A percentile compares a stretch with the other conserved stretches of the same genome.
These are phyloP conservation scores for Nymphaea colorata DNA, from an alignment of 164 flowering plant genomes.

Conservation along the genomic window DNA sequence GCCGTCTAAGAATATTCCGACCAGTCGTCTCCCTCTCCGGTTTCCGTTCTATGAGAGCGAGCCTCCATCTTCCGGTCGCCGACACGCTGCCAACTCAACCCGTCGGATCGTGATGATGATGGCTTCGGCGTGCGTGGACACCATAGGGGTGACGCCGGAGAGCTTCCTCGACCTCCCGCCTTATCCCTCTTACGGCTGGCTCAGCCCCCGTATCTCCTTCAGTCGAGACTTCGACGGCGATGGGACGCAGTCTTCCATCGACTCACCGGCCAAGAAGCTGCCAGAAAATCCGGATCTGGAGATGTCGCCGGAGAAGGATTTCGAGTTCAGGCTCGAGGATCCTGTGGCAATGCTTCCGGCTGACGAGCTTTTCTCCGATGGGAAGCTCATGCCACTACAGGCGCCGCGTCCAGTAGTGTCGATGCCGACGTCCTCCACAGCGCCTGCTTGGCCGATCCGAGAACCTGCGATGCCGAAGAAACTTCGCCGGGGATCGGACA, in stretches of 20 bases:
- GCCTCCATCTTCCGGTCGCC: not conserved
- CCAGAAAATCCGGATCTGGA: constrained; percentile 19
- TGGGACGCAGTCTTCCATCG: constrained; percentile 13
- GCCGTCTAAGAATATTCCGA: too few species aligned
- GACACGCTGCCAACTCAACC: not conserved
- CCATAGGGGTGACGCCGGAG: constrained; percentile 38
- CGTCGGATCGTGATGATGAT: constrained; percentile 14
- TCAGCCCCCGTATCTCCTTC: constrained; percentile 49
- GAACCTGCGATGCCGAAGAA: not conserved
- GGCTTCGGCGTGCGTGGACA: constrained; percentile 90
- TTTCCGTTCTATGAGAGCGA: not conserved
- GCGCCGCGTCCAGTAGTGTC: constrained; percentile 3
- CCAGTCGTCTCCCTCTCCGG: not conserved
- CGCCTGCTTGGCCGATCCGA: not conserved
- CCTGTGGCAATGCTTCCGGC: constrained; percentile 80
- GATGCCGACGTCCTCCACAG: not conserved
- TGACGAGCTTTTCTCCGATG: constrained; percentile 75
- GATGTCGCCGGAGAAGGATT: constrained; percentile 24
- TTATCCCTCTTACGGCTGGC: constrained; percentile 48
- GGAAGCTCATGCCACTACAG: constrained; percentile 72
- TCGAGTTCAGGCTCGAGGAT: constrained; percentile 80
- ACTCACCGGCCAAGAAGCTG: constrained; percentile 1
- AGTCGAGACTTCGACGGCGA: constrained; percentile 33
- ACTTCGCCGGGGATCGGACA: not conserved
- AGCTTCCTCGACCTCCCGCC: constrained; percentile 33